These are phyloP conservation scores for Mucor irregularis DNA, from an alignment of 371 early-diverging fungal genomes.

Conservation along the genomic window DNA sequence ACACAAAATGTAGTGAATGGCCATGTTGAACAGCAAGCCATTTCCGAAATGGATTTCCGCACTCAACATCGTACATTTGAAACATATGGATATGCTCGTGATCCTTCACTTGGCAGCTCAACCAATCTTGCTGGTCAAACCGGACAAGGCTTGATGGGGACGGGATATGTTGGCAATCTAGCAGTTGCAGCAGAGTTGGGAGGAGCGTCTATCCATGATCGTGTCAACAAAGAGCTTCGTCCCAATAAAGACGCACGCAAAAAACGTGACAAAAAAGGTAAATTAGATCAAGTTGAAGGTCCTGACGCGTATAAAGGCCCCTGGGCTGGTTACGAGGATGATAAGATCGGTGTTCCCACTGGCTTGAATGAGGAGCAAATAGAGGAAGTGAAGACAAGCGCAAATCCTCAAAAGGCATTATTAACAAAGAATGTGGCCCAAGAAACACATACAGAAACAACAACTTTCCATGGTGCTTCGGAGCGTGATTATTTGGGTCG, in stretches of 20 bases:
- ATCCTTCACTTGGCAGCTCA: conserved; percentile 65
- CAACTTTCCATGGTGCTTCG: conserved; percentile 74
- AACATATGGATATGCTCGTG: conserved; percentile 82
- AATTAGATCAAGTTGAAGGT: conserved; percentile 74
- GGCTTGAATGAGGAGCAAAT: conserved; percentile 64
- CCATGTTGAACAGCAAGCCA: conserved; percentile 79
- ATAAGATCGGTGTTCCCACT: conserved; percentile 58
- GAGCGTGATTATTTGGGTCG: conserved; percentile 91
- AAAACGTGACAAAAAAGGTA: conserved; percentile 79
- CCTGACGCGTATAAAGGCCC: conserved; percentile 88
- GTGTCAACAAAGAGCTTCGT: conserved; percentile 46
- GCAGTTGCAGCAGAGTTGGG: conserved; percentile 47
- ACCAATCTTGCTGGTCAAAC: conserved; percentile 51
- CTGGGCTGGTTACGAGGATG: conserved; percentile 94
- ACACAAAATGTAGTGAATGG: conserved; percentile 75
- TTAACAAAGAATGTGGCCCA: conserved; percentile 31
- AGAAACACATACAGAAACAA: conserved; percentile 62
- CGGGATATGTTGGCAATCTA: conserved; percentile 73
- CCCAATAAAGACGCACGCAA: conserved; percentile 55
- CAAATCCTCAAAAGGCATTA: conserved; percentile 18
- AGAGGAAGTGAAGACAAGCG: conserved; percentile 23
- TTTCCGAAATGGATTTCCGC: conserved; percentile 76
- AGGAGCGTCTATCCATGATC: conserved; percentile 59
- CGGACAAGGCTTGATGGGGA: conserved; percentile 58
- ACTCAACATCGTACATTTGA: conserved; percentile 81